These are phyloP conservation scores for Boletus reticuloceps DNA, from an alignment of 768 basidiomycete genomes.

Conservation along the genomic window DNA sequence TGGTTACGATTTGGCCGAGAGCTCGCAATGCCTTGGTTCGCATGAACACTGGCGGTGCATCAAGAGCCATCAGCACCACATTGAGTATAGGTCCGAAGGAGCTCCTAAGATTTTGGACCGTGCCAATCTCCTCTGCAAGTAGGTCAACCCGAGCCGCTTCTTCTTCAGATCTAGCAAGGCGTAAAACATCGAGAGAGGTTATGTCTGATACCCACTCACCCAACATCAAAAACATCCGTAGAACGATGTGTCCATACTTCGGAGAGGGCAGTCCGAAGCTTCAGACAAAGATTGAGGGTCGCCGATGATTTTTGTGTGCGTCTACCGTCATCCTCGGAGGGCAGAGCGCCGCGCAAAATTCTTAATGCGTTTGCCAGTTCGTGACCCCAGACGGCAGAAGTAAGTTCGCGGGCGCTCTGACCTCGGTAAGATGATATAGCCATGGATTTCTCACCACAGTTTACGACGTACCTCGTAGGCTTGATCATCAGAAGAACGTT, in stretches of 20 bases:
- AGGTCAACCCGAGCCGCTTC: slow-evolving; percentile 67
- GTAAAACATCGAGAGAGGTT: not conserved
- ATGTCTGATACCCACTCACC: slow-evolving; percentile 43
- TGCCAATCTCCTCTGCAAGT: slow-evolving; percentile 73
- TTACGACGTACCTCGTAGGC: slow-evolving; percentile 64
- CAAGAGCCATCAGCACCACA: slow-evolving; percentile 74
- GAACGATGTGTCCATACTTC: slow-evolving; percentile 71
- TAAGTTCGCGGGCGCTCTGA: slow-evolving; percentile 78
- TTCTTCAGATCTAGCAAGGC: slow-evolving; percentile 56
- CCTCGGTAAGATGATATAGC: not conserved
- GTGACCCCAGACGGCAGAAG: slow-evolving; percentile 75
- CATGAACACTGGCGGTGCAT: slow-evolving; percentile 86
- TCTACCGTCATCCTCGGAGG: slow-evolving; percentile 39
- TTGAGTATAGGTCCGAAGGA: slow-evolving; percentile 85
- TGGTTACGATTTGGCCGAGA: slow-evolving; percentile 84
- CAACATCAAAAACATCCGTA: slow-evolving; percentile 78
- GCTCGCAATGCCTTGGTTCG: slow-evolving; percentile 92
- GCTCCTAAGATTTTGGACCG: slow-evolving; percentile 68
- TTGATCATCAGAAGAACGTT: slow-evolving; percentile 74
- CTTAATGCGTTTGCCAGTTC: slow-evolving; percentile 74
- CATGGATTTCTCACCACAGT: not conserved
- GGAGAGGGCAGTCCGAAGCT: slow-evolving; percentile 61
- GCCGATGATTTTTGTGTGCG: slow-evolving; percentile 12
- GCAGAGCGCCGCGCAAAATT: slow-evolving; percentile 50
- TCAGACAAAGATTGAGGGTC: slow-evolving; percentile 44